phyloP scores from a whole-genome alignment of 345 rosid genomes.

The Pseudoturritis turrita region DNA sequence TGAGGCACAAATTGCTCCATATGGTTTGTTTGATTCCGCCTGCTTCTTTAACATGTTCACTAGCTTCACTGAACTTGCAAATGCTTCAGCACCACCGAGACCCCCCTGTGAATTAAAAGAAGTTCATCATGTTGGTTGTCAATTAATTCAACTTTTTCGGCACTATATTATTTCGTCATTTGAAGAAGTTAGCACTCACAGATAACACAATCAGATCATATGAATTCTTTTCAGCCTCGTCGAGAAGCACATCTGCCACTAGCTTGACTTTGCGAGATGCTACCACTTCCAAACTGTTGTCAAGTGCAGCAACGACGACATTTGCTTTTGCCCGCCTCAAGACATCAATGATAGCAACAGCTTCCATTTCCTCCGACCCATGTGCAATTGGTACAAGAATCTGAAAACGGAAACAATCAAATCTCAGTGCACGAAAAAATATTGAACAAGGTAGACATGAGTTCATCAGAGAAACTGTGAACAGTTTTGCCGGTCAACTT shows the following conservation, averaged over 20 bases:
- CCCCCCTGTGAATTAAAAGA: constrained; percentile 58
- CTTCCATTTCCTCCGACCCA: constrained; percentile 98
- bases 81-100: constrained; percentile 90
- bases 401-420: constrained; percentile 35
- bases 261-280: constrained; percentile 84
- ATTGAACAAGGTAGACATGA: neutral
- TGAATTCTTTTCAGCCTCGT: constrained; percentile 77
- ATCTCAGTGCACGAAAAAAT: neutral
- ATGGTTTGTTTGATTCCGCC: constrained; percentile 65
- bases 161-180: neutral
- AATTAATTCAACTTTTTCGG: neutral
- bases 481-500: neutral
- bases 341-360: constrained; percentile 68
- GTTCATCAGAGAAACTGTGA: neutral
- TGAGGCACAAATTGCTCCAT: constrained; percentile 96
- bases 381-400: constrained; percentile 86
- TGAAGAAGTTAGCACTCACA: constrained; percentile 37
- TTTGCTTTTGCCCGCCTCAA: constrained; percentile 83
- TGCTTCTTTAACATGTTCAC: constrained; percentile 77
- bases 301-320: constrained; percentile 83
- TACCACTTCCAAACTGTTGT: constrained; percentile 63
- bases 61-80: constrained; percentile 72
- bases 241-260: constrained; percentile 79
- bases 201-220: constrained; percentile 88
- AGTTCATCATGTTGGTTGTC: neutral